Percentiles rank a stretch among this genome's conserved stretches.
These are phyloP conservation scores for Pulveroboletus sp. DNA, from an alignment of 768 basidiomycete species.

Conservation along the genomic window DNA sequence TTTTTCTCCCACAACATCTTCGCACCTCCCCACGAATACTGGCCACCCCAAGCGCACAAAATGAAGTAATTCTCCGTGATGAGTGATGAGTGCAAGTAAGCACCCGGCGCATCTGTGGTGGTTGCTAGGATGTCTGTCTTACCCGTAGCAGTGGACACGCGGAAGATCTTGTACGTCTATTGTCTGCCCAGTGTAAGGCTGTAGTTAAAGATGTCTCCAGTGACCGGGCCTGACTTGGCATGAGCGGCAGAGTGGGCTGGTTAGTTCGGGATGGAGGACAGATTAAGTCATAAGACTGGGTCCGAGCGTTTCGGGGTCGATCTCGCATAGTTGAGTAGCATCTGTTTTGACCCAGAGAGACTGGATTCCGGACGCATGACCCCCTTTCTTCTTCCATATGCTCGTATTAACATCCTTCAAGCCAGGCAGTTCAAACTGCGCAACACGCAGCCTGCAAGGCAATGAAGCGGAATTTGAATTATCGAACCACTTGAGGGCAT, in stretches of 20 bases:
- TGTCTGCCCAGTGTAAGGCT: constrained; percentile 26
- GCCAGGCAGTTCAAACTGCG: too few relatives aligned
- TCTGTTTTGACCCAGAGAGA: constrained; percentile 34
- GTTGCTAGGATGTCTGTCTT: constrained; percentile 33
- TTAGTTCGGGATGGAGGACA: constrained; percentile 30
- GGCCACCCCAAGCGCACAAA: constrained; percentile 32
- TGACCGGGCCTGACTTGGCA: constrained; percentile 32
- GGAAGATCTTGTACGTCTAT: constrained; percentile 33
- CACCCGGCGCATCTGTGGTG: constrained; percentile 35
- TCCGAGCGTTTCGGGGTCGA: constrained; percentile 36
- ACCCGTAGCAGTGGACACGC: constrained; percentile 28
- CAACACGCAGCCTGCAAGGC: too few relatives aligned
- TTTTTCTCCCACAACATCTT: constrained; percentile 32
- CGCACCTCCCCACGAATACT: constrained; percentile 26
- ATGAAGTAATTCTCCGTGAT: constrained; percentile 36
- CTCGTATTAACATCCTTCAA: constrained; percentile 20
- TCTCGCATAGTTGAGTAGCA: constrained; percentile 21
- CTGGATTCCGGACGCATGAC: constrained; percentile 24
- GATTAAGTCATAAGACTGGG: constrained; percentile 28
- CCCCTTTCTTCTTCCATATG: constrained; percentile 15
- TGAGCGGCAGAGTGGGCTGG: constrained; percentile 34
- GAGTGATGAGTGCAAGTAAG: constrained; percentile 36
- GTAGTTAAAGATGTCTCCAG: constrained; percentile 36
- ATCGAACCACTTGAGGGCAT: too few relatives aligned
- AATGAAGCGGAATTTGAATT: too few relatives aligned